These are phyloP conservation scores for Pseudogymnoascus verrucosus DNA, from an alignment of 2,329 filamentous ascomycete species.

Conservation along the genomic window DNA sequence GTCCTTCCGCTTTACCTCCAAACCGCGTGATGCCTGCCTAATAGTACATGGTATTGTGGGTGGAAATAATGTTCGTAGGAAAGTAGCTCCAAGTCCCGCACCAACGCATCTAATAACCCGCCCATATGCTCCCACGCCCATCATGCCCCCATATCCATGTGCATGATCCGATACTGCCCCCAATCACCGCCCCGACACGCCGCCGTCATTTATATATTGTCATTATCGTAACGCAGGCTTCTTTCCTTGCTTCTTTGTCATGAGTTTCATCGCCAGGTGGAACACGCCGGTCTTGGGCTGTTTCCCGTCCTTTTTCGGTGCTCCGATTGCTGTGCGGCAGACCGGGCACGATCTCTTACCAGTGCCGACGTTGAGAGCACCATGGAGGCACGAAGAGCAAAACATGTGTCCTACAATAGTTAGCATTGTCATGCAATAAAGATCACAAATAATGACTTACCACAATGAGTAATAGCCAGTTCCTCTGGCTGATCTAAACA, in stretches of 20 bases:
- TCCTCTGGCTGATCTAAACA: slow-evolving; percentile 55
- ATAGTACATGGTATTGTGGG: slow-evolving; percentile 4
- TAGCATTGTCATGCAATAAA: neutral
- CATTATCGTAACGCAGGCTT: slow-evolving; percentile 21
- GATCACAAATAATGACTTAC: slow-evolving; percentile 35
- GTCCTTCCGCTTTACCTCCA: neutral
- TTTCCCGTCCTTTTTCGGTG: slow-evolving; percentile 31
- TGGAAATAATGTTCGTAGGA: neutral
- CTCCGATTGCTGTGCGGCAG: slow-evolving; percentile 45
- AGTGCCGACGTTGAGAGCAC: slow-evolving; percentile 48
- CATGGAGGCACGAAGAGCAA: slow-evolving; percentile 54
- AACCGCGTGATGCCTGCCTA: neutral
- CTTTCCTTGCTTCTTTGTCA: slow-evolving; percentile 50
- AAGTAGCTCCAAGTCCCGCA: neutral
- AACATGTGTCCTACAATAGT: slow-evolving; percentile 50
- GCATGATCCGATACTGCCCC: neutral
- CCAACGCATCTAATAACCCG: neutral
- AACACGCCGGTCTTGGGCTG: slow-evolving; percentile 41
- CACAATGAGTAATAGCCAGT: slow-evolving; percentile 58
- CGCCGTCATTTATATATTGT: slow-evolving; percentile 6
- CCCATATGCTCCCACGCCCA: neutral
- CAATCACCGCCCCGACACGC: neutral
- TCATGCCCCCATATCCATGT: neutral
- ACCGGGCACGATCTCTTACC: slow-evolving; percentile 53
- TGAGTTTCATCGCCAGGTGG: slow-evolving; percentile 54